phyloP scores from a whole-genome alignment of 768 basidiomycete genomes.

The Flagelloscypha sp. region DNA sequence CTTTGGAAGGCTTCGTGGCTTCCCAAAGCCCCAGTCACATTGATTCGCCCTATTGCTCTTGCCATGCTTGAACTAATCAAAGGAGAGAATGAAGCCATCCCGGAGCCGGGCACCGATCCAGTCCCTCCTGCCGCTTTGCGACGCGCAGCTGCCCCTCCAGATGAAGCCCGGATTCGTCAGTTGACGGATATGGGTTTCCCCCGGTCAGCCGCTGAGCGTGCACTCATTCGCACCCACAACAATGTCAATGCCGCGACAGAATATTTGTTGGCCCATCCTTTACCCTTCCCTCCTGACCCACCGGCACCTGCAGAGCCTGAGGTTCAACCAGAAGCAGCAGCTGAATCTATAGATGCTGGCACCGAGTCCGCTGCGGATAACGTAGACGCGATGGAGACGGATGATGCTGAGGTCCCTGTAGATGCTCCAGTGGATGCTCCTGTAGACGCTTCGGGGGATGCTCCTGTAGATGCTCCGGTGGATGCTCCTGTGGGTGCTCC shows the following conservation, averaged over 20 bases:
- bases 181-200: slow-evolving; percentile 97
- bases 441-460: slow-evolving; percentile 20
- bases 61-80: slow-evolving; percentile 74
- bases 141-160: slow-evolving; percentile 43
- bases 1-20: slow-evolving; percentile 88
- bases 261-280: slow-evolving; percentile 73
- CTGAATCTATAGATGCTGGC: too few relatives aligned
- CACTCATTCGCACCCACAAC: slow-evolving; percentile 77
- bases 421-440: slow-evolving; percentile 10
- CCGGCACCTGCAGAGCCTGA: too few relatives aligned
- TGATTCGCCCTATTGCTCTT: slow-evolving; percentile 69
- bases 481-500: slow-evolving; percentile 16
- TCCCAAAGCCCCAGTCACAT: slow-evolving; percentile 58
- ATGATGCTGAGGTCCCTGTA: slow-evolving; percentile 1
- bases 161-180: slow-evolving; percentile 73
- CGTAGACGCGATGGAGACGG: too few relatives aligned
- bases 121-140: slow-evolving; percentile 20
- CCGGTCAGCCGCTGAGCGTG: slow-evolving; percentile 77
- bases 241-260: slow-evolving; percentile 88
- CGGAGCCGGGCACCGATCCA: slow-evolving; percentile 30
- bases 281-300: slow-evolving; percentile 65
- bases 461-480: slow-evolving; percentile 10
- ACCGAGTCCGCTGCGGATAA: slow-evolving; percentile 8
- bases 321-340: slow-evolving; percentile 16
- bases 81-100: slow-evolving; percentile 71